Evolutionary conservation across 2,329 filamentous ascomycete genomes (phyloP), one percentile per base, ranked within the genome.

Genomic region (Paecilomyces formosus): DNA sequence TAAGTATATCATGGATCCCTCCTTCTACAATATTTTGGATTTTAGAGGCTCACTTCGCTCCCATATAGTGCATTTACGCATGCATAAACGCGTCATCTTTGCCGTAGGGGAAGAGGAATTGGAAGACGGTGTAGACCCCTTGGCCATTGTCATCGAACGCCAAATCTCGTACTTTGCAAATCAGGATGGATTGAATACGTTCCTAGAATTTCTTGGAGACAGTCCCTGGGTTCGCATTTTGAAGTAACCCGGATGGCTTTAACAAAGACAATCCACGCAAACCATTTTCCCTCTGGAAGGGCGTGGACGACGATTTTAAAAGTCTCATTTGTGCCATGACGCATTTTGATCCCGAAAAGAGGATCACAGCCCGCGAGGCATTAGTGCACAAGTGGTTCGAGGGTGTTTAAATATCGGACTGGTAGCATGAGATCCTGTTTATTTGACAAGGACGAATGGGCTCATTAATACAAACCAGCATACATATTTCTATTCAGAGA

Each of bases 151-250:
- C 35, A 64, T 81, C 45, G 72, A 77, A 61, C 74, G 75, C 22
- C 78, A 80, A 61, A 72, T 81, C 13, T 81, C 78, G 2, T 78
- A 77, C 62, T 81, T 81, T 65, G 73, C 72, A 50, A 74, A 81
- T 61, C 67, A 69, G 66, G 66, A 78, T 3, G 71, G 73, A 45
- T 69, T 79, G 45, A 67, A 72, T 35, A 73, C 68, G 21, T 70
- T 81, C 57, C 62, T 81, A 39, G 68, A 72, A 54, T 73, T 77
- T 63, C 71, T 80, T 53, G 75, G 74, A 28, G 66, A 73, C 22
- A 76, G 73, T 61, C 74, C 73, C 18, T 79, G 72, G 72, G 65
- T 66, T 30, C 58, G 72, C 33, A 67, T 75, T 33, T 79, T 51
- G 66, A 70, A 54, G 68, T 73, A 45, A 70, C 76, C 54, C 64